Percentiles rank a stretch among this genome's conserved stretches.
These are phyloP conservation scores for Neurospora hispaniola DNA, from an alignment of 495 filamentous ascomycete species.

Conservation along the genomic window DNA sequence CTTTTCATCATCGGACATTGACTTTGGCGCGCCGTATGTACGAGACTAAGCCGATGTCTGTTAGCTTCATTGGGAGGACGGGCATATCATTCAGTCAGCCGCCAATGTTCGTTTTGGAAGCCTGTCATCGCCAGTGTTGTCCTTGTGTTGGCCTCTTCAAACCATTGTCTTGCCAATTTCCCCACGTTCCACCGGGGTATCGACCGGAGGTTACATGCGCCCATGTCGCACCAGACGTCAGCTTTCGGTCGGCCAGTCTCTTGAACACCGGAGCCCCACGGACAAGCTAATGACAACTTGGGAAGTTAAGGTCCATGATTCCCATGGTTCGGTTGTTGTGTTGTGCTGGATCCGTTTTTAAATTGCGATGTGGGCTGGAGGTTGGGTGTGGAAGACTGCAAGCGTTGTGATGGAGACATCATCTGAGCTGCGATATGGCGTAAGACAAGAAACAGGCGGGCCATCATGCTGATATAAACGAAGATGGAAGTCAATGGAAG, in stretches of 20 bases:
- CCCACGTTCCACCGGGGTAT: neutral
- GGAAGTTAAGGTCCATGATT: neutral
- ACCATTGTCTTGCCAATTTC: neutral
- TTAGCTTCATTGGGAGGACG: neutral
- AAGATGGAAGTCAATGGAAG: neutral
- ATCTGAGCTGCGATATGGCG: neutral
- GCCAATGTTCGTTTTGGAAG: neutral
- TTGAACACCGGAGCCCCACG: neutral
- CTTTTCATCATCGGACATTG: neutral
- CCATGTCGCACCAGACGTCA: neutral
- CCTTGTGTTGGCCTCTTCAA: neutral
- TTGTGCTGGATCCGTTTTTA: neutral
- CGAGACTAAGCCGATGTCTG: neutral
- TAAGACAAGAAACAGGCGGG: neutral
- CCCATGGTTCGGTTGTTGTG: neutral
- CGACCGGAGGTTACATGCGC: neutral
- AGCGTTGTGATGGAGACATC: neutral
- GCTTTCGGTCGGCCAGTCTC: neutral
- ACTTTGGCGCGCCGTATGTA: neutral
- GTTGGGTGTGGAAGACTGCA: neutral
- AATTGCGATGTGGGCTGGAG: neutral
- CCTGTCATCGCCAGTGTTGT: neutral
- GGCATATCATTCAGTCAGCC: neutral
- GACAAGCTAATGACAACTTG: neutral
- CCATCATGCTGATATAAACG: neutral